Evolutionary conservation across 805 yeast genomes (phyloP).

Genomic region (Candida parachauliodes): DNA sequence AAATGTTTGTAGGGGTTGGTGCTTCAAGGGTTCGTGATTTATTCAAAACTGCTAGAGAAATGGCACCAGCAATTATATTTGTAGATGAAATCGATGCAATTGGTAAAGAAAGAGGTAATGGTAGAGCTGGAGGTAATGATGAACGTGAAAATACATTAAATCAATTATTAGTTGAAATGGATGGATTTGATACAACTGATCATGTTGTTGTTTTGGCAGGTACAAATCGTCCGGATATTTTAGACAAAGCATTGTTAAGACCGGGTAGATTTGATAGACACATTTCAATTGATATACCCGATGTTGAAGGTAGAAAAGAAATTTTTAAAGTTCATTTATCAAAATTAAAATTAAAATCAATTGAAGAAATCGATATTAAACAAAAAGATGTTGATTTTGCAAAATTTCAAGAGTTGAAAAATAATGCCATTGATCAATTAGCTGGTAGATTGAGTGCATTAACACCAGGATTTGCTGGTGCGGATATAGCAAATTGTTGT

Average conservation of each 20-base stretch:
- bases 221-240: constrained; percentile 87
- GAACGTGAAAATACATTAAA: constrained; percentile 92
- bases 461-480: constrained; percentile 96
- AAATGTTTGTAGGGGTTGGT: constrained; percentile 96
- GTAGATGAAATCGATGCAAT: constrained; percentile 96
- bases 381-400: constrained; percentile 37
- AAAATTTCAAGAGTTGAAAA: constrained; percentile 37
- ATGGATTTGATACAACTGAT: constrained; percentile 83
- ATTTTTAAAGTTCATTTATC: constrained; percentile 78
- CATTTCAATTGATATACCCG: constrained; percentile 81
- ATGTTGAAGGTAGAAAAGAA: constrained; percentile 82
- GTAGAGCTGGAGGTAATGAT: constrained; percentile 78
- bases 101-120: constrained; percentile 78
- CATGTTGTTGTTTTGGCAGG: constrained; percentile 94
- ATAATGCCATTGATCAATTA: constrained; percentile 50
- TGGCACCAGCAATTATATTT: constrained; percentile 87
- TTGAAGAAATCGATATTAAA: constrained; percentile 33
- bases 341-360: constrained; percentile 48
- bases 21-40: constrained; percentile 92
- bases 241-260: constrained; percentile 85
- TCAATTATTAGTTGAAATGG: constrained; percentile 93
- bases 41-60: constrained; percentile 83
- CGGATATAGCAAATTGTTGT: constrained; percentile 92
- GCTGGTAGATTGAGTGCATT: constrained; percentile 85
- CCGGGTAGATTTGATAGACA: constrained; percentile 96